Evolutionary conservation across 2,329 filamentous ascomycete species (phyloP).

Genomic region (Lasiodiplodia theobromae): DNA sequence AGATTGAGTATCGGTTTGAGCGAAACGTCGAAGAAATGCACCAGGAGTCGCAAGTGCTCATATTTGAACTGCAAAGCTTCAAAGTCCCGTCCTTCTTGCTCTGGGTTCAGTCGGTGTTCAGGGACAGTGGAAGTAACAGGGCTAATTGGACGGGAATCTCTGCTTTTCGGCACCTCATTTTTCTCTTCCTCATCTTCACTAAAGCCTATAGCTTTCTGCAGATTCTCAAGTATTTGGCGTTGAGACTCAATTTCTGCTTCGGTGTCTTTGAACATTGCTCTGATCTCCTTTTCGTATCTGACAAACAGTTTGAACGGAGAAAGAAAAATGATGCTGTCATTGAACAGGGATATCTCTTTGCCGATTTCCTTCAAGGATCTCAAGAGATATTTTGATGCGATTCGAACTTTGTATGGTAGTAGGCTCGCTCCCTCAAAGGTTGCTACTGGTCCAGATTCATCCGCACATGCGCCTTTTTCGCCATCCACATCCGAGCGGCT

Average conservation of each 20-base stretch:
- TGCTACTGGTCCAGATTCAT: no score
- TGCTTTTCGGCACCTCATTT: no score
- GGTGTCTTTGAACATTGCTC: neutral
- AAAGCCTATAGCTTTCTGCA: neutral
- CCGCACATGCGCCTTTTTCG: no score
- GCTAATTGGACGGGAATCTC: no score
- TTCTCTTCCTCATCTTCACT: no score
- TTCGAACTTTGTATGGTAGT: neutral
- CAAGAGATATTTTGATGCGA: neutral
- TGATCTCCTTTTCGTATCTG: neutral
- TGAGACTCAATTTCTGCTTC: neutral
- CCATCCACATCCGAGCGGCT: no score
- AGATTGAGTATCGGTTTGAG: neutral
- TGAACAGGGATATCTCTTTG: neutral
- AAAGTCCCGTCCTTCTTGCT: neutral
- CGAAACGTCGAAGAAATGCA: neutral
- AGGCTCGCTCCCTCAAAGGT: no score
- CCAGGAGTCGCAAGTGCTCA: neutral
- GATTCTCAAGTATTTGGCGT: no score
- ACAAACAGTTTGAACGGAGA: neutral
- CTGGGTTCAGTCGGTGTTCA: accelerated
- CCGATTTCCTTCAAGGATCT: neutral
- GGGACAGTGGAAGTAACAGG: no score
- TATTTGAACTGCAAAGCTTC: neutral
- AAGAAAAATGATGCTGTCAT: neutral